Evolutionary conservation across 768 basidiomycete species (phyloP), one percentile per base, ranked within the genome.

Genomic region (Crucibulum laeve): DNA sequence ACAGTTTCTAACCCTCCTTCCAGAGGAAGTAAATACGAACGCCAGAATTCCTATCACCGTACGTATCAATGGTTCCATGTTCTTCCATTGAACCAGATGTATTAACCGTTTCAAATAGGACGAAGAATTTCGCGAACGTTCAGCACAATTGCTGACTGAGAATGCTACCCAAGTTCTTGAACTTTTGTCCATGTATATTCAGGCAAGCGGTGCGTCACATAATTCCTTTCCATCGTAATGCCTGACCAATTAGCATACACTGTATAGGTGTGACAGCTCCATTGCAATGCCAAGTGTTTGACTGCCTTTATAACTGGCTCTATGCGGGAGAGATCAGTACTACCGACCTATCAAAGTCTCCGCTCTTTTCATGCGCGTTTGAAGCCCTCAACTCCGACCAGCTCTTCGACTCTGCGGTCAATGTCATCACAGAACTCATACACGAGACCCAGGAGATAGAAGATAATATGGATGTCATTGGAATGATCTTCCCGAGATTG

Each of bases 381-480:
- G 81, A 87, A 40, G 91, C 94, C 3, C 74, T 98, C 23, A 72
- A 73, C 3, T 84, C 84, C 3, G 89, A 94, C 14, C 78, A 82
- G 34, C 74, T 98, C n/a, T 98, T 98, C 59, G 96, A 99, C 54
- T 63, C 84, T 5, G 94, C 92, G 1, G 91, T 94, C 28, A 88
- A 96, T 47, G 84, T 90, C 25, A 74, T 98, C 46, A 94, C 91
- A 62, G 92, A 96, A 59, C 68, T 97, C 54, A 91, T 98, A 42
- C 96, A 98, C 63, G 96, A 99, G 62, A 98, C 96, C 0, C 94
- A 97, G 64, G 96, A 99, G 63, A 77, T 96, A 23, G 87, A 95
- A 47, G 95, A 97, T 23, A 93, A 91, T 57, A 89, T 94, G 81
- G 64, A 78, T 17, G 80, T 88, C 51, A 93, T 98, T 53, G 77